Conservation (phyloP, 805 yeast genomes). For the Wickerhamomyces canadensis region DNA sequence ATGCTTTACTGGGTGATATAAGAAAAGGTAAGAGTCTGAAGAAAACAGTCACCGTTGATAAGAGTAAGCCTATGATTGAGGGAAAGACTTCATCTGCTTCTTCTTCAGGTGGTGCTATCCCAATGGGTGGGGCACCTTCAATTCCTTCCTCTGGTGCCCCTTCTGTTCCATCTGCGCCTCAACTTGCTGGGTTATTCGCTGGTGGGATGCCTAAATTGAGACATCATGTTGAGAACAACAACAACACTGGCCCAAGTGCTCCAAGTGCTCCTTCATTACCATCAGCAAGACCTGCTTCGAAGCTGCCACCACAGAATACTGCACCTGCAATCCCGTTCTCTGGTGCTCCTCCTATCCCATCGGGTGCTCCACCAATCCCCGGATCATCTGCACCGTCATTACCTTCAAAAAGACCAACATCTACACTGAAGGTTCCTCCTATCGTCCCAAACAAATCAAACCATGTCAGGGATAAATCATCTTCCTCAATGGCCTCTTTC, state of each 20-base stretch:
- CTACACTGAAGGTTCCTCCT: conserved; percentile 14
- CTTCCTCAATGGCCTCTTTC: conserved; percentile 11
- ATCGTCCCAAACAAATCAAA: conserved; percentile 12
- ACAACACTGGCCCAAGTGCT: conserved; percentile 1
- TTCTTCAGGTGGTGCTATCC: conserved; percentile 17
- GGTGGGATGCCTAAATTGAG: conserved; percentile 21
- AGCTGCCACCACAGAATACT: too few species aligned
- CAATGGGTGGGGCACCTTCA: too few species aligned
- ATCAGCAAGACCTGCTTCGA: conserved; percentile 12
- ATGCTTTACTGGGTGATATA: conserved; percentile 74
- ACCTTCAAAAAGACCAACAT: conserved; percentile 18
- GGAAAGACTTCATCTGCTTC: conserved; percentile 34
- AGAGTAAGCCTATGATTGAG: conserved; percentile 55
- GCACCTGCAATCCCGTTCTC: conserved; percentile 28
- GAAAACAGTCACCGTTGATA: conserved; percentile 58
- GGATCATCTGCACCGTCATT: conserved; percentile 20
- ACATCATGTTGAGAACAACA: conserved; percentile 9
- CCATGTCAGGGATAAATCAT: conserved; percentile 13
- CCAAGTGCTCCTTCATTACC: conserved; percentile 24
- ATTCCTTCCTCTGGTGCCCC: conserved; percentile 11
- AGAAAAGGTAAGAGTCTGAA: conserved; percentile 60
- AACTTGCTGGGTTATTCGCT: conserved; percentile 21
- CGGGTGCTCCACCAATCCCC: conserved; percentile 15
- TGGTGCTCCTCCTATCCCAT: conserved; percentile 23
- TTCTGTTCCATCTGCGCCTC: conserved; percentile 14